Evolutionary conservation across 768 basidiomycete genomes (phyloP), one percentile per base, ranked within the genome.

Genomic region (Boletus rubescentipes): DNA sequence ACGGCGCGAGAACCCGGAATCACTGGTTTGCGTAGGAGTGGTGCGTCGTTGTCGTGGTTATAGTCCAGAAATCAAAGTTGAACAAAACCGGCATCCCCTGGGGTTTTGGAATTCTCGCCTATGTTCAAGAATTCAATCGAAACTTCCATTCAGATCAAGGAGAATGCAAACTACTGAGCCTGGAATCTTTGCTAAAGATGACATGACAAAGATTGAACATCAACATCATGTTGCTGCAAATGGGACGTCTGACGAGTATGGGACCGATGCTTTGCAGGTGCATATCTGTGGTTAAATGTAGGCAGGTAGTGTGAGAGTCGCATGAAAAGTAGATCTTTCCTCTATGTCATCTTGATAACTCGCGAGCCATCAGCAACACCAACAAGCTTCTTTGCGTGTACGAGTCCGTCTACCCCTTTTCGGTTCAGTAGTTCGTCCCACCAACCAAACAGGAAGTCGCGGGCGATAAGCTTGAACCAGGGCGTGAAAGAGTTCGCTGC

Each of bases 381-480:
- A 9, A 69, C 73, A 6, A 83, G 66, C 49, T 64, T 75, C 67
- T 77, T 77, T 1, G 83, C 82, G 4, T 63, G 42, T 10, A 92
- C 77, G 21, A 78, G 75, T 9, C 88, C 89, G 16, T 83, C 64
- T 12, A 55, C 59, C 55, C 76, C 75, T 67, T 76, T 83, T 35
- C 89, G 84, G 49, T 74, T 75, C 57, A 88, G 65, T 39, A 99
- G 83, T 56, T 89, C 87, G 65, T 97, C 93, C 97, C 97, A 99
- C 97, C 97, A 99, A 21, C 91, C 92, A 67, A 95, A 98, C 39
- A 99, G 79, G 72, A 96, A 96, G 69, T 98, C 93, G 4, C 94
- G 84, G 2, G 93, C 94, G 65, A 99, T 98, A 29, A 98, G 85
- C 71, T 94, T 92, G 84, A 99, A 99, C 97, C 97, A 99, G 0